Evolutionary conservation across 495 filamentous ascomycete genomes (phyloP), one percentile per base, ranked within the genome.

Genomic region (Pseudoneurospora amorphoporcata): DNA sequence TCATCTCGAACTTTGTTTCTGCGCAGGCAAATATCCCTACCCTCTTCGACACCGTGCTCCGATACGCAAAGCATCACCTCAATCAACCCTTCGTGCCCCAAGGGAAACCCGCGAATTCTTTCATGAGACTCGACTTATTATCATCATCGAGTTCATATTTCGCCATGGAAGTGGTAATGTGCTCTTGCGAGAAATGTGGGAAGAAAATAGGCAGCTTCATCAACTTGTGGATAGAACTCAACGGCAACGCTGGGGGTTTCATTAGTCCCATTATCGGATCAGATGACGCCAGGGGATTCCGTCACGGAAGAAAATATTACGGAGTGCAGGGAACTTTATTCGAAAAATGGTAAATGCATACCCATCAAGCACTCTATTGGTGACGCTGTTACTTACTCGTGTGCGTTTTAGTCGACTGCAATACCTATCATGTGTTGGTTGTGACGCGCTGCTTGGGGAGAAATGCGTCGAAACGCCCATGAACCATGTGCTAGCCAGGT

Each of bases 221-320:
- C 72, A 86, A 87, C 71, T 69, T 81, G 9, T 87, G 84, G 85
- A 80, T 73, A 6, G 76, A 81, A 39, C 79, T 87, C 69, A 83
- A 82, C 23, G 82, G 86, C 69, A 83, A 82, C 23, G 82, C 80
- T 61, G 78, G 86, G 23, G 23, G 23, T 23, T 23, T 23, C 72
- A 78, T 81, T 53, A 83, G 79, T 53, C 84, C 84, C 38, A 75
- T 83, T 32, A 68, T 81, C 32, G 72, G 76, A 9, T n/a, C 72
- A 4, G 73, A 75, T 0, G 71, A 75, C 45, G 71, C 69, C 23
- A 23, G 23, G 23, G 23, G 23, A 23, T 23, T 23, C 23, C 23
- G 23, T 23, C 23, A 23, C 23, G 23, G 23, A 23, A 23, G 23
- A 23, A 23, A 23, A 23, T 1, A 23, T 23, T 23, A 23, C 23